Conservation (phyloP, 345 rosid genomes). For the Syzygium aromaticum region DNA sequence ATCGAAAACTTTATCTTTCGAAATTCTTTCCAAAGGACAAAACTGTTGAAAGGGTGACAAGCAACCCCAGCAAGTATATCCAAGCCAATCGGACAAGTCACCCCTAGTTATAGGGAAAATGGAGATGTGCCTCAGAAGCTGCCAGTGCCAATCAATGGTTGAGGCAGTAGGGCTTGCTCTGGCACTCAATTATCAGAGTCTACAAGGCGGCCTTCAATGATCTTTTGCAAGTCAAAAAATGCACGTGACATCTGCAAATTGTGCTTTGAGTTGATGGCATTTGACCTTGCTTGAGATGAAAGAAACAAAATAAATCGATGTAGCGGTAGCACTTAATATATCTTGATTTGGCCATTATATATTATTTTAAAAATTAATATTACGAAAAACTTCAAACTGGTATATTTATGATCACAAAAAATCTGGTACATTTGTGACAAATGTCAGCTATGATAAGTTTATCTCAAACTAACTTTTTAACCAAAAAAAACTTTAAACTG, state of each 20-base stretch:
- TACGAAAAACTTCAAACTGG: no score
- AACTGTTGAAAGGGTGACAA: neutral
- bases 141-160: neutral
- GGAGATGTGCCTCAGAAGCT: neutral
- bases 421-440: no score
- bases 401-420: no score
- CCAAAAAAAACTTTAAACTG: no score
- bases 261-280: neutral
- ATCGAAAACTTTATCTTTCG: neutral
- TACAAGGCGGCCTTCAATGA: neutral
- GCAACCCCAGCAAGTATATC: neutral
- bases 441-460: no score
- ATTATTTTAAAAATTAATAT: no score
- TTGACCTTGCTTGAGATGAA: neutral
- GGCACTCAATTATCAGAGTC: neutral
- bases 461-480: no score
- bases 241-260: neutral
- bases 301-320: neutral
- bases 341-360: neutral
- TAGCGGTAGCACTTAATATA: neutral
- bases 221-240: neutral
- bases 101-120: neutral
- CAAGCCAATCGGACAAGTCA: neutral
- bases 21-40: neutral
- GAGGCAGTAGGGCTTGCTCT: neutral